Evolutionary conservation across 2,329 filamentous ascomycete species (phyloP), one percentile per base, ranked within the genome.

Genomic region (Fusarium agapanthi): DNA sequence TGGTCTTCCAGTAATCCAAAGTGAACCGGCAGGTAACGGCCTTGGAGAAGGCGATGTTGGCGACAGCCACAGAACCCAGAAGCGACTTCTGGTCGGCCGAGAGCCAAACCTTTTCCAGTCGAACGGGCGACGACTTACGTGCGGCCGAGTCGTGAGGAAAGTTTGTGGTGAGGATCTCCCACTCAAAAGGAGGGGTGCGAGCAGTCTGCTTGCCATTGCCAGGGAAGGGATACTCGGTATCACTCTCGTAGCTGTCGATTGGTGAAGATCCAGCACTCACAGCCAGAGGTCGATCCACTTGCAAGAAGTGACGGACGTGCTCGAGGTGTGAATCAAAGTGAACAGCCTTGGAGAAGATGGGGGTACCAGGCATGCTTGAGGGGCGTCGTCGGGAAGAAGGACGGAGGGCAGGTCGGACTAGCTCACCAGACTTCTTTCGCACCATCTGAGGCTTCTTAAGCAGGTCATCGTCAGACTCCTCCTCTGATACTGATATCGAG

Each of bases 1-100:
- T 97, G 0, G 96, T 99, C 87, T 97, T 97, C 96, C 96, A 99
- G 84, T 97, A 96, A 81, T 99, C 96, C 51, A 98, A 88, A 0
- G 96, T 99, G 82, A 99, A 99, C 56, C 96, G 91, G 81, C 94
- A 95, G n/a, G 92, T 90, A 60, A 99, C 94, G 11, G 87, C 82
- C 83, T 99, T 99, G 60, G 95, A 89, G 83, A 97, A 99, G 1
- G 95, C 90, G 47, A 98, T 83, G 82, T 99, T 99, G 79, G 92
- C 91, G 28, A 97, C 95, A 13, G 91, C 93, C 58, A 97, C 88
- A 24, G 91, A 93, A 18, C 96, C 96, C 56, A 97, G 87, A 73
- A 99, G 84, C 3, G 88, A 93, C 83, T 95, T 95, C 78, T 97
- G 95, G 81, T 98, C 95, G 5, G 88, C 85, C 1, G 96, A 98